Conservation (phyloP, 75 land plant species). For the Pinus tabuliformis region DNA sequence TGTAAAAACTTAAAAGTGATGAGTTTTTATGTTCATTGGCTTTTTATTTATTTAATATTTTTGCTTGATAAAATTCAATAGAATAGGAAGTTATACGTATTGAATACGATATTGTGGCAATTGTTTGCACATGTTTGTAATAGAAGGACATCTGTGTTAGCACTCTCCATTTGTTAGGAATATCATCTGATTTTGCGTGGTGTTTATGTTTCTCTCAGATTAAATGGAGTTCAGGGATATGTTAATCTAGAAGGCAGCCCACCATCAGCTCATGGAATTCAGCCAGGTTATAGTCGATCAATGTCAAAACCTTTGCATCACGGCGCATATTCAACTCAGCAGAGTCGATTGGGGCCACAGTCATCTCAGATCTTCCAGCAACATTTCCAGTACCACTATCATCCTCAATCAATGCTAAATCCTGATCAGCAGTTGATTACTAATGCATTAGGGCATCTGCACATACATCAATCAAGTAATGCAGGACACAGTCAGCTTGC, state of each 20-base stretch:
- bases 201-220: slow-evolving; percentile 20
- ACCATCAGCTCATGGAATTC: slow-evolving; percentile 23
- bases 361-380: slow-evolving; percentile 22
- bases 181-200: not conserved
- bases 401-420: slow-evolving; percentile 10
- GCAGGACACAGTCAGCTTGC: not conserved
- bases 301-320: slow-evolving; percentile 33
- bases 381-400: slow-evolving; percentile 9
- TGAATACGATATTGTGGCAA: too few relatives aligned
- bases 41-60: too few relatives aligned
- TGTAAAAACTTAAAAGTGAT: too few relatives aligned
- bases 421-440: slow-evolving; percentile 10
- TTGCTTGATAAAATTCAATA: too few relatives aligned
- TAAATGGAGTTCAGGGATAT: slow-evolving; percentile 29
- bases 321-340: slow-evolving; percentile 21
- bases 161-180: not conserved
- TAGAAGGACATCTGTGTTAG: not conserved
- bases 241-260: slow-evolving; percentile 30
- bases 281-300: slow-evolving; percentile 9
- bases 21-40: too few relatives aligned
- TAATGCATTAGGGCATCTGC: not conserved
- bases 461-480: not conserved
- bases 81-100: too few relatives aligned
- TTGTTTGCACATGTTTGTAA: too few relatives aligned
- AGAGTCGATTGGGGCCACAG: slow-evolving; percentile 50